A percentile compares a stretch with the other conserved stretches of the same genome.
Conservation (phyloP, 331 rosid species). For the Prunus yedoensis region DNA sequence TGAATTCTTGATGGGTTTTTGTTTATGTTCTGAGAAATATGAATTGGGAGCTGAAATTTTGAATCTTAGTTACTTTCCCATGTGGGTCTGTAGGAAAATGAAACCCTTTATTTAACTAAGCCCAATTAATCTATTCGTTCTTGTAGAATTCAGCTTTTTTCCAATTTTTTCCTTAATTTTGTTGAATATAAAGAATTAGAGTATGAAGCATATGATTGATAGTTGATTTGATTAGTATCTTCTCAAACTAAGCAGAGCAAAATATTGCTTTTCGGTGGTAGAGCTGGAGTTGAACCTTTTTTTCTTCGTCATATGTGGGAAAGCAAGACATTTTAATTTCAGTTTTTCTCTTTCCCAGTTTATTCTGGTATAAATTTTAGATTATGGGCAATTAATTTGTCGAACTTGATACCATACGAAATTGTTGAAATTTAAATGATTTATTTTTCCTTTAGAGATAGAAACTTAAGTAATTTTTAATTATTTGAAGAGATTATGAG, state of each 20-base stretch:
- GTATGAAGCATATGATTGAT: neutral
- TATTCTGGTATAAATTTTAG: neutral
- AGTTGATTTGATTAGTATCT: constrained; percentile 5
- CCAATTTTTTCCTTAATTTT: neutral
- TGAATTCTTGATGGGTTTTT: constrained; percentile 33
- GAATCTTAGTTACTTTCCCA: constrained; percentile 21
- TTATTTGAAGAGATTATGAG: neutral
- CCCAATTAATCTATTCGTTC: constrained; percentile 22
- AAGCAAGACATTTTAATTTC: constrained; percentile 4
- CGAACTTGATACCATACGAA: neutral
- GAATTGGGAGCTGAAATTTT: constrained; percentile 22
- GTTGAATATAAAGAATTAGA: constrained; percentile 18
- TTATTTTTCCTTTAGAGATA: constrained; percentile 7
- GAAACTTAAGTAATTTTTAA: neutral
- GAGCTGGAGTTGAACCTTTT: neutral
- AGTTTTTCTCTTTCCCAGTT: neutral
- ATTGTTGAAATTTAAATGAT: neutral
- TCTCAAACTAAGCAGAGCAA: neutral
- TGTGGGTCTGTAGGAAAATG: constrained; percentile 18
- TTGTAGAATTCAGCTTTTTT: constrained; percentile 1
- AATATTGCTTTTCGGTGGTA: neutral
- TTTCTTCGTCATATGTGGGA: neutral
- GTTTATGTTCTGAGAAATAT: constrained; percentile 19
- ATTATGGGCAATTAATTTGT: neutral
- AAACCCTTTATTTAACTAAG: constrained; percentile 21